These are phyloP conservation scores for Wickerhamomyces chaumierensis DNA, from an alignment of 805 yeast genomes.

Conservation along the genomic window DNA sequence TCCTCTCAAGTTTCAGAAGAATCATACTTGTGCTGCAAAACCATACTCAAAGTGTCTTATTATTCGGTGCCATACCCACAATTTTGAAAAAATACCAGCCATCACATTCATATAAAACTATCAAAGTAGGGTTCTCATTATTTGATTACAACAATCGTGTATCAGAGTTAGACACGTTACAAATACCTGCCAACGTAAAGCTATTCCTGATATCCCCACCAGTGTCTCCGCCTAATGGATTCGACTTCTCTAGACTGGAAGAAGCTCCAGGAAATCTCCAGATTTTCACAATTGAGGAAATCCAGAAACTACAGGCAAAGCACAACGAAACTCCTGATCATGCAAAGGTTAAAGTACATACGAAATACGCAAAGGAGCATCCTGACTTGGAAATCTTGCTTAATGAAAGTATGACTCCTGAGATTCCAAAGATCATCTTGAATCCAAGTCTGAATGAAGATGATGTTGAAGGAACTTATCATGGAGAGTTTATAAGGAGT, in stretches of 20 bases:
- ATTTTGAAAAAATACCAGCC: constrained; percentile 1
- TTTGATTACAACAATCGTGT: constrained; percentile 4
- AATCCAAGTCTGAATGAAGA: constrained; percentile 16
- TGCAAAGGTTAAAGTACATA: constrained; percentile 3
- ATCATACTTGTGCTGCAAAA: constrained; percentile 15
- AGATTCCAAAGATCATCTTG: constrained; percentile 15
- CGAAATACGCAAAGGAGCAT: neutral
- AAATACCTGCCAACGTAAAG: constrained; percentile 22
- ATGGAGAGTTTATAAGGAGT: constrained; percentile 13
- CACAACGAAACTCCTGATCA: constrained; percentile 1
- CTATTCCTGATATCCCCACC: constrained; percentile 31
- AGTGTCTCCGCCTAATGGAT: constrained; percentile 30
- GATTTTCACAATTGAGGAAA: constrained; percentile 17
- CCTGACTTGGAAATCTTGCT: constrained; percentile 11
- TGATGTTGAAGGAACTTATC: constrained; percentile 11
- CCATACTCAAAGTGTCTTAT: neutral
- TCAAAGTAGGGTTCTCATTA: constrained; percentile 12
- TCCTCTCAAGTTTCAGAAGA: constrained; percentile 17
- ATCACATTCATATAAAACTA: constrained; percentile 1
- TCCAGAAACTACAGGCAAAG: constrained; percentile 6
- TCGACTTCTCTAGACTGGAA: constrained; percentile 26
- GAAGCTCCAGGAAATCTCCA: constrained; percentile 24
- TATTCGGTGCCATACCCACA: neutral
- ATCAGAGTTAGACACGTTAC: constrained; percentile 12
- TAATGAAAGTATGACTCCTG: constrained; percentile 9